Evolutionary conservation across 2,329 filamentous ascomycete species (phyloP), one percentile per base, ranked within the genome.

Genomic region (Raffaelea ambrosiae): DNA sequence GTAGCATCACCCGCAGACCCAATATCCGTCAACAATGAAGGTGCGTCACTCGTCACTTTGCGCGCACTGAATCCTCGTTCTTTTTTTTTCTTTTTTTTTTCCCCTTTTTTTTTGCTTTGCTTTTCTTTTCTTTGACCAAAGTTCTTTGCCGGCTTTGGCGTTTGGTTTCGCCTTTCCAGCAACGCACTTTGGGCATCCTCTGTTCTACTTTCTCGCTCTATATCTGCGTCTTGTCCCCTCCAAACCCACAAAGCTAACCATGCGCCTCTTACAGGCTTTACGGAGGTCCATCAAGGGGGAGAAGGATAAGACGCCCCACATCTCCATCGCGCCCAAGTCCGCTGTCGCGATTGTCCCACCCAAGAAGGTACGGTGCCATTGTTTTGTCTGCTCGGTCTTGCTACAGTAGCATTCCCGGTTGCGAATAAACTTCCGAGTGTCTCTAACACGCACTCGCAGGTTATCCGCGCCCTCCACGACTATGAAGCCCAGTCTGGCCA

Each of bases 391-490:
- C 26, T 7, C 18, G 35, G 7, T 38, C 16, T 16, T 38, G 7
- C 35, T n/a, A n/a, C n/a, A n/a, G n/a, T n/a, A n/a, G 35, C 35
- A 38, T 38, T 19, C 5, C 35, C 18, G 7, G 14, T n/a, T n/a
- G n/a, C n/a, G n/a, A n/a, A n/a, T n/a, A n/a, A n/a, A n/a, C n/a
- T n/a, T n/a, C n/a, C n/a, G 8, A 46, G 23, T 26, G 33, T 22
- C 39, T 18, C 19, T 40, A 23, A 41, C n/a, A 5, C 16, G 5
- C 22, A 50, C 7, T 14, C 4, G 11, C 60, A 96, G 90, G 90
- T 98, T 52, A 98, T 98, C 66, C 89, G 91, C 73, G 93, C 93
- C 26, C 83, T 96, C 50, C 95, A 95, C 75, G 88, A 94, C 66
- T 95, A 95, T 69, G 78, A 84, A 60, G 86, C 89, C 51, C 78